Evolutionary conservation across 129 eudicot species (phyloP).

Genomic region (Gnaphalium uliginosum): DNA sequence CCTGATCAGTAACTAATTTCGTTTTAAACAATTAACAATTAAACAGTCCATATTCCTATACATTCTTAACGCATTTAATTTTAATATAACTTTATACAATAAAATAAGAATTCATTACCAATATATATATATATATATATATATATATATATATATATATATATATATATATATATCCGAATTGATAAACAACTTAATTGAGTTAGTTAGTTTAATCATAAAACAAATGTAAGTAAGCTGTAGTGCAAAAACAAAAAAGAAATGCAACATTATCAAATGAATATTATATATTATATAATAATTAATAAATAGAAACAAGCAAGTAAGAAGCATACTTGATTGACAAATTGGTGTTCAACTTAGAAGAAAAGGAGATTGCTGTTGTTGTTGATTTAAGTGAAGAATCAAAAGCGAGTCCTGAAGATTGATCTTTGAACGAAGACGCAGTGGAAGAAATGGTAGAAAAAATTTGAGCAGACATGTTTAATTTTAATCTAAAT

Average conservation of each 20-base stretch:
- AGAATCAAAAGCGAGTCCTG: neutral
- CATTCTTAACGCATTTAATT: too few species aligned
- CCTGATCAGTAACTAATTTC: too few species aligned
- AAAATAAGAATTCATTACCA: neutral
- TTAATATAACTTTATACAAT: neutral
- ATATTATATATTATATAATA: neutral
- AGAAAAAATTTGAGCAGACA: neutral
- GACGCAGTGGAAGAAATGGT: neutral
- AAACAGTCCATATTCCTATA: too few species aligned
- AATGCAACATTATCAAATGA: neutral
- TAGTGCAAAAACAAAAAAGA: neutral
- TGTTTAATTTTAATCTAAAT: neutral
- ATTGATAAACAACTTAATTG: neutral
- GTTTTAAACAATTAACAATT: too few species aligned
- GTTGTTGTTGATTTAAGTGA: neutral
- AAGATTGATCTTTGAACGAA: neutral
- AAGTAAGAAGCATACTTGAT: constrained; percentile 19
- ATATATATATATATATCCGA: neutral
- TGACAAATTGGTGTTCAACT: neutral
- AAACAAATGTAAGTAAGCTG: neutral
- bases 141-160: too few species aligned
- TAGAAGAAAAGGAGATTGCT: neutral
- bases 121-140: too few species aligned
- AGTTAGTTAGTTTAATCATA: too few species aligned
- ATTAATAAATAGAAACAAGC: neutral